These are phyloP conservation scores for Candida sphagnicola DNA, from an alignment of 805 yeast genomes.

Conservation along the genomic window DNA sequence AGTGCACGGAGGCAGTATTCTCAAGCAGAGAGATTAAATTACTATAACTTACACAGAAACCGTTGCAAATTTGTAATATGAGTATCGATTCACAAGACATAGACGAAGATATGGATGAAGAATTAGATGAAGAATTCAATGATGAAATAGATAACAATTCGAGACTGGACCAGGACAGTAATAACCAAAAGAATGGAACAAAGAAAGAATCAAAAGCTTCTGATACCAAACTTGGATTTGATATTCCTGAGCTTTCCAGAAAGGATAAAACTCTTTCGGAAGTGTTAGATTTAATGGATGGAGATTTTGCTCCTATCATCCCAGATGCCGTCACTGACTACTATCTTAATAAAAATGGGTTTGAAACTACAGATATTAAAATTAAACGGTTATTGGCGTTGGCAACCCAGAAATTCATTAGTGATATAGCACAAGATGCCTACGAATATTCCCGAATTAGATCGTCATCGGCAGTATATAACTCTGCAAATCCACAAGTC, in stretches of 20 bases:
- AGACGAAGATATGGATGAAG: slow-evolving; percentile 11
- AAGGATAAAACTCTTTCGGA: slow-evolving; percentile 83
- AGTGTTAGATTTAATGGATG: slow-evolving; percentile 80
- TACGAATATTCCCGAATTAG: slow-evolving; percentile 92
- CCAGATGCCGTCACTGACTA: slow-evolving; percentile 97
- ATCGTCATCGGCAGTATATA: slow-evolving; percentile 81
- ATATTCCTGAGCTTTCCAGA: slow-evolving; percentile 58
- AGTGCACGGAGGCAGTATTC: too few species aligned
- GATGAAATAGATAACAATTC: slow-evolving; percentile 12
- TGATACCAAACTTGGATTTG: slow-evolving; percentile 6
- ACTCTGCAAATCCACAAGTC: slow-evolving; percentile 80
- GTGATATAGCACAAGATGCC: slow-evolving; percentile 95
- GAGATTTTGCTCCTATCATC: slow-evolving; percentile 87
- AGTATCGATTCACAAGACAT: not conserved
- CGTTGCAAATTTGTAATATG: not conserved
- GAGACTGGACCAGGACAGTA: not conserved
- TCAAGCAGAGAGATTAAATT: too few species aligned
- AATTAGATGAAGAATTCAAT: slow-evolving; percentile 21
- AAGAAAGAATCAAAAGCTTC: slow-evolving; percentile 6
- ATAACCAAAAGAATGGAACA: slow-evolving; percentile 6
- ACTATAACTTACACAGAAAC: too few species aligned
- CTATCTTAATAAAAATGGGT: slow-evolving; percentile 80
- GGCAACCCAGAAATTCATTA: slow-evolving; percentile 93
- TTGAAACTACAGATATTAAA: slow-evolving; percentile 72
- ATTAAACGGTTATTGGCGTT: slow-evolving; percentile 78